These are phyloP conservation scores for Colletotrichum destructivum DNA, from an alignment of 2,329 filamentous ascomycete species.

Conservation along the genomic window DNA sequence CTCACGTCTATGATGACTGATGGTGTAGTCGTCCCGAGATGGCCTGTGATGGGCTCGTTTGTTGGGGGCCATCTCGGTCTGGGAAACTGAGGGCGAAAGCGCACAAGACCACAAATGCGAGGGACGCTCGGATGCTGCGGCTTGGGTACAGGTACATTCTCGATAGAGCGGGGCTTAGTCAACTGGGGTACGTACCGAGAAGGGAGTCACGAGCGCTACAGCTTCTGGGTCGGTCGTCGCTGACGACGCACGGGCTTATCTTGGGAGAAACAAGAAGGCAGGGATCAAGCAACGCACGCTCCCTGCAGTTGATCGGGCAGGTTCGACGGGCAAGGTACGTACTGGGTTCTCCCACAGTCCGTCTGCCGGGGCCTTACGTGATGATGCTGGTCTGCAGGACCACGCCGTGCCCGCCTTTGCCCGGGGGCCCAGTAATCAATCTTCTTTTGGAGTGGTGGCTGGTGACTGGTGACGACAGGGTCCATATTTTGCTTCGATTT, in stretches of 20 bases:
- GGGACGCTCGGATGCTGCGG: constrained; percentile 37
- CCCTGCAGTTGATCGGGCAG: constrained; percentile 22
- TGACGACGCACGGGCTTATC: constrained; percentile 7
- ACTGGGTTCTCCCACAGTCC: not conserved
- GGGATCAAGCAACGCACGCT: constrained; percentile 5
- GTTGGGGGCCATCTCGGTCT: constrained; percentile 16
- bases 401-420: constrained; percentile 7
- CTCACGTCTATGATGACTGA: not conserved
- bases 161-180: constrained; percentile 5
- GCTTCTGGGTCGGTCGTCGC: not conserved
- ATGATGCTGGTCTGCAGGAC: constrained; percentile 34
- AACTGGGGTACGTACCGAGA: not conserved
- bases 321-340: not conserved
- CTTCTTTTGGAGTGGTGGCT: not conserved
- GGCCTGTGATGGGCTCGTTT: not conserved
- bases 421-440: not conserved
- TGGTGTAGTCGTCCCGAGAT: no score
- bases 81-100: constrained; percentile 1
- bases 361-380: constrained; percentile 35
- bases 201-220: not conserved
- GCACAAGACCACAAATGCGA: constrained; percentile 19
- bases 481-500: constrained; percentile 29
- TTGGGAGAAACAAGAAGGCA: not conserved
- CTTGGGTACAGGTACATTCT: constrained; percentile 35
- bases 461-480: constrained; percentile 21